Evolutionary conservation across 2,329 filamentous ascomycete genomes (phyloP).

Genomic region (Stachybotrys echinatus): DNA sequence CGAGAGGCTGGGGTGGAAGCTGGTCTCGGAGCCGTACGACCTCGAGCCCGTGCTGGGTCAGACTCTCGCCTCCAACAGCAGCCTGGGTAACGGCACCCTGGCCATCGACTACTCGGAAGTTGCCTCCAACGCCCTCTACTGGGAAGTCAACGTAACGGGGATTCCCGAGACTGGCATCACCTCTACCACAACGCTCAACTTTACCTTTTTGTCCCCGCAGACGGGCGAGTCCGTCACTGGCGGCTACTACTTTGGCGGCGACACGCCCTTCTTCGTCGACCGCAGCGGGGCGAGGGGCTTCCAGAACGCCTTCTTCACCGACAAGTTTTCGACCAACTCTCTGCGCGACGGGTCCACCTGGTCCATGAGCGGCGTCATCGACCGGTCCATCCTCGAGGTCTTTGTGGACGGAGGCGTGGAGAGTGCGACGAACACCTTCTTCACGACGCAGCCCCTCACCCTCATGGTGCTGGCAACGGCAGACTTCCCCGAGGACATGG

Average conservation of each 20-base stretch:
- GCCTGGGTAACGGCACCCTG: constrained; percentile 41
- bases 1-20: constrained; percentile 43
- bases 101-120: constrained; percentile 41
- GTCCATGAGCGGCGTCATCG: constrained; percentile 25
- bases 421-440: constrained; percentile 24
- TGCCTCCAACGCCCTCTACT: constrained; percentile 41
- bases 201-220: constrained; percentile 16
- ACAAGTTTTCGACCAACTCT: constrained; percentile 19
- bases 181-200: constrained; percentile 18
- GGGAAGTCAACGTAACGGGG: constrained; percentile 47
- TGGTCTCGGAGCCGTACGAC: constrained; percentile 46
- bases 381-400: constrained; percentile 28
- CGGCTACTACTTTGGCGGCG: constrained; percentile 19
- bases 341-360: constrained; percentile 12
- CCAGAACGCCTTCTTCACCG: constrained; percentile 25
- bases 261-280: constrained; percentile 20
- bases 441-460: constrained; percentile 18
- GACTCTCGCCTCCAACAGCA: constrained; percentile 35
- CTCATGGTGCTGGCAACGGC: constrained; percentile 12
- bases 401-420: constrained; percentile 27
- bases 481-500: constrained; percentile 11
- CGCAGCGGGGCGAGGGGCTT: constrained; percentile 19
- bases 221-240: constrained; percentile 19
- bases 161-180: constrained; percentile 12
- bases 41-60: constrained; percentile 39